Evolutionary conservation across 345 rosid species (phyloP), one percentile per base, ranked within the genome.

Genomic region (Kernera saxatilis): DNA sequence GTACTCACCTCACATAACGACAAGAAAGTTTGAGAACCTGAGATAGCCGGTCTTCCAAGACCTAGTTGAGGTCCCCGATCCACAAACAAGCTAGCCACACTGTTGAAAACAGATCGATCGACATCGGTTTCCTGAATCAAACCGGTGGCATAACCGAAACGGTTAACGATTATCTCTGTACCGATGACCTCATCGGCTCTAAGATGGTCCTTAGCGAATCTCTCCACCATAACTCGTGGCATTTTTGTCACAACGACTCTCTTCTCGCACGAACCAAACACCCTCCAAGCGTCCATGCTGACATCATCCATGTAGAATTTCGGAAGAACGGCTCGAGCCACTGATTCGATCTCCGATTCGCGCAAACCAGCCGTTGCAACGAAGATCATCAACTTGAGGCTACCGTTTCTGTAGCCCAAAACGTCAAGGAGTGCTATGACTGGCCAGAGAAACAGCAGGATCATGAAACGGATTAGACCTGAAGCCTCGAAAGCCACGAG

Each of bases 291-390:
- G 26, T 84, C 85, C 76, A 79, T 72, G 39, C 84, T 82, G 48
- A 90, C n/a, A 70, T 87, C 92, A 44, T 88, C 97, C 96, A 82
- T 84, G 67, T 72, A 90, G 63, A 93, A 93, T 78, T 90, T 93
- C 0, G 98, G 97, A 77, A 90, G 59, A 29, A 93, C 97, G 0
- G 98, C 98, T 68, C 98, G 77, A 10, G 97, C 89, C 56, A 93
- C 92, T 1, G 92, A 83, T 65, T 87, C 83, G 11, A 93, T 86
- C 83, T 88, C 98, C 18, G 88, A 75, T 66, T 45, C 83, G 0
- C 63, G 75, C 7, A 90, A 70, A 5, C 97, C 96, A 0, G 59
- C 86, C 9, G 89, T 85, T 23, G 97, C 78, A 6, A 82, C 84
- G 33, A 93, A 90, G 41, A 88, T 71, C 90, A 86, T 87, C 15